These are phyloP conservation scores for Nakataea oryzae DNA, from an alignment of 2,329 filamentous ascomycete genomes.

Conservation along the genomic window DNA sequence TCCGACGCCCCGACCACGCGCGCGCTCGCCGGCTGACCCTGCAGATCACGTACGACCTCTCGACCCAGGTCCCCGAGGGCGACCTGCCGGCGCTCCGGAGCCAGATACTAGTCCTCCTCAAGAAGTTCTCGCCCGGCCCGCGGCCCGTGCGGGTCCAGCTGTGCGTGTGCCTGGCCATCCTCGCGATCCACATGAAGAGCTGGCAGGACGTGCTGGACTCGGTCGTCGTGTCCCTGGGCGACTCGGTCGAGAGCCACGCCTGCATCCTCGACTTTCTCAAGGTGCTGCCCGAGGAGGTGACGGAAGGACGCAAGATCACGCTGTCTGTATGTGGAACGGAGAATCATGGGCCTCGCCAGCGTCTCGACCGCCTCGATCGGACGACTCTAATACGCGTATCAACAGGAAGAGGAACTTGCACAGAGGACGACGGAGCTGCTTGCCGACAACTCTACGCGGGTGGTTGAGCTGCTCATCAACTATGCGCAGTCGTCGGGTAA, in stretches of 20 bases:
- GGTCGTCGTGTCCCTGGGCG: conserved; percentile 69
- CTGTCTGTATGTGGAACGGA: conserved; percentile 82
- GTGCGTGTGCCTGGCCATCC: conserved; percentile 85
- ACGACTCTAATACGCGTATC: conserved; percentile 33
- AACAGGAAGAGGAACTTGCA: conserved; percentile 88
- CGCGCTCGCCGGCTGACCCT: conserved; percentile 6
- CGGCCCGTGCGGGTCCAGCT: conserved; percentile 83
- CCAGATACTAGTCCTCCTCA: conserved; percentile 73
- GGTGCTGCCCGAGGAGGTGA: conserved; percentile 96
- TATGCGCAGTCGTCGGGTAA: conserved; percentile 87
- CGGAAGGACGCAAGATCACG: conserved; percentile 98
- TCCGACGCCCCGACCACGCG: background rate
- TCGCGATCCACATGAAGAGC: conserved; percentile 90
- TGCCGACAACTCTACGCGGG: conserved; percentile 80
- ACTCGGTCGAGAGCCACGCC: conserved; percentile 66
- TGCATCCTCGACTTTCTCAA: conserved; percentile 93
- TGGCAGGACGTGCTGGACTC: conserved; percentile 89
- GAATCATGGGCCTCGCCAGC: conserved; percentile 23
- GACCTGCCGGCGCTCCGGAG: conserved; percentile 70
- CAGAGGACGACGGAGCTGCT: conserved; percentile 80
- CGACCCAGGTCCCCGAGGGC: conserved; percentile 67
- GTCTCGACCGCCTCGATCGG: conserved; percentile 19
- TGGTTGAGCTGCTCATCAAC: conserved; percentile 76
- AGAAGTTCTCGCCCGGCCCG: conserved; percentile 70
- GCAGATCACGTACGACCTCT: conserved; percentile 92